Evolutionary conservation across 129 eudicot genomes (phyloP).

Genomic region (Heracleum sosnowskyi): DNA sequence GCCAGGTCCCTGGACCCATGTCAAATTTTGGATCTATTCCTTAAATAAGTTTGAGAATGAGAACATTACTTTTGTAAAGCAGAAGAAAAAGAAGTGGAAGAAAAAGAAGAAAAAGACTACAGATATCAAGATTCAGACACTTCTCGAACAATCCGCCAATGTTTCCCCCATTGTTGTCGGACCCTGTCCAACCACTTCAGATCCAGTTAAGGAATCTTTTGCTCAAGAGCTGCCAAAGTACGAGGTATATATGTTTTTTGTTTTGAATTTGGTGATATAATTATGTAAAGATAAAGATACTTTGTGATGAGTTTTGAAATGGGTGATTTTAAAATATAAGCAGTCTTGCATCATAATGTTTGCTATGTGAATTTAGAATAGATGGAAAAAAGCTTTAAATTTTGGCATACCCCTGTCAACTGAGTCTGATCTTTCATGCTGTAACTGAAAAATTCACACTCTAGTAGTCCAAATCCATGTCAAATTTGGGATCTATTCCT

Average conservation of each 20-base stretch:
- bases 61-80: background rate
- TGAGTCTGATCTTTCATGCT: background rate
- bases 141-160: constrained; percentile 30
- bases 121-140: constrained; percentile 36
- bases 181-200: constrained; percentile 42
- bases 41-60: background rate
- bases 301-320: background rate
- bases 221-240: background rate
- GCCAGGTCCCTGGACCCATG: background rate
- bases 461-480: background rate
- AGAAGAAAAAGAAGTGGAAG: constrained; percentile 8
- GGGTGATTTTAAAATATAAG: background rate
- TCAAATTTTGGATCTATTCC: background rate
- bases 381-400: background rate
- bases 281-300: background rate
- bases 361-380: too few species aligned
- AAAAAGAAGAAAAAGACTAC: constrained; percentile 14
- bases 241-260: background rate
- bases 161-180: constrained; percentile 57
- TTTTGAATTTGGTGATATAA: background rate
- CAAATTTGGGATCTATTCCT: background rate
- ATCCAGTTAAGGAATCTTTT: constrained; percentile 30
- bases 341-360: background rate
- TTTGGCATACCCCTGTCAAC: background rate
- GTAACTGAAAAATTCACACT: background rate